A percentile compares a stretch with the other conserved stretches of the same genome.
These are phyloP conservation scores for Simmondsia chinensis DNA, from an alignment of 148 eudicot species.

Conservation along the genomic window DNA sequence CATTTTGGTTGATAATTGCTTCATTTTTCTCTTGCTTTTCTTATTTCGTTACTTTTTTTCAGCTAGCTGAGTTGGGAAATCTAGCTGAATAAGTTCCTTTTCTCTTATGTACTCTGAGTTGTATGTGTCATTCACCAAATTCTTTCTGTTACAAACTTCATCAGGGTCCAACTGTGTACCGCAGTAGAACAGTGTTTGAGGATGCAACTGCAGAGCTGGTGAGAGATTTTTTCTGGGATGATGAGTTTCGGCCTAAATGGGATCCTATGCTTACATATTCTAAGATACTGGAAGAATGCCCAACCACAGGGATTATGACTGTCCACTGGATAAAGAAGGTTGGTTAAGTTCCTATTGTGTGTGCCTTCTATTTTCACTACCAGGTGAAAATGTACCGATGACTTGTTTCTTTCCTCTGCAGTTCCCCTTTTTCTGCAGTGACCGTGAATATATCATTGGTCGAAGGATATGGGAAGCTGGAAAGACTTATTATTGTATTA, in stretches of 20 bases:
- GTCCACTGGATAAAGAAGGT: slow-evolving; percentile 97
- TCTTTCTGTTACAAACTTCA: too few species aligned
- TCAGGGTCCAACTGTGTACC: slow-evolving; percentile 65
- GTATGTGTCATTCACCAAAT: too few species aligned
- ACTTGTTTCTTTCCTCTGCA: slow-evolving; percentile 24
- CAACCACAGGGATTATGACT: slow-evolving; percentile 55
- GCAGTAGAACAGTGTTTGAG: slow-evolving; percentile 85
- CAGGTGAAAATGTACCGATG: not conserved
- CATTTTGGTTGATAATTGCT: too few species aligned
- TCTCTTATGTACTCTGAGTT: too few species aligned
- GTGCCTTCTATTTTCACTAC: not conserved
- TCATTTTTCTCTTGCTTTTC: too few species aligned
- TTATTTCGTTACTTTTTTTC: too few species aligned
- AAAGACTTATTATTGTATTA: slow-evolving; percentile 67
- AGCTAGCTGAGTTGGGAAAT: too few species aligned
- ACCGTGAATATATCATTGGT: slow-evolving; percentile 90
- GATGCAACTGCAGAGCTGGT: slow-evolving; percentile 83
- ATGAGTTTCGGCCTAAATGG: slow-evolving; percentile 93
- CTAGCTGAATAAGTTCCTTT: too few species aligned
- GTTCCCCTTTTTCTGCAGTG: slow-evolving; percentile 99
- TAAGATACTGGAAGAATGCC: slow-evolving; percentile 71
- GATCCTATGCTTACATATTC: slow-evolving; percentile 82
- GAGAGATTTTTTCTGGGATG: slow-evolving; percentile 99
- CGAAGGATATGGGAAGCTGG: slow-evolving; percentile 96
- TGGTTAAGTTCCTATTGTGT: not conserved